These are phyloP conservation scores for Speleostelium caveatum DNA, from an alignment of 78 protist species.

Conservation along the genomic window DNA sequence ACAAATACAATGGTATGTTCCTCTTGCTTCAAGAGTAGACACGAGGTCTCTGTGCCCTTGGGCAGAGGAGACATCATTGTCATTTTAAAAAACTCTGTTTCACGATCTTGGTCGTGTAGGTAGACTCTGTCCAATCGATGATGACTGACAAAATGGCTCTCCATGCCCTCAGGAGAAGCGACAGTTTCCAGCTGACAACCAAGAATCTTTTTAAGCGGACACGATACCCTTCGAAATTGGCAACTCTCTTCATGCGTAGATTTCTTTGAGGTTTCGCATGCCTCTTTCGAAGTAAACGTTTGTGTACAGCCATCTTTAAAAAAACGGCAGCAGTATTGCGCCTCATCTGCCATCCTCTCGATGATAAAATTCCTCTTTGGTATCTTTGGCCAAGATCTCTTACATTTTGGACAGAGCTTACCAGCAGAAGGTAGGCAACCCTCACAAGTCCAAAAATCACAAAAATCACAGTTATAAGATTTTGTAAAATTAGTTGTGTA, in stretches of 20 bases:
- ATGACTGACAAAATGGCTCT: conserved; percentile 56
- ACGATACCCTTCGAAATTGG: conserved; percentile 39
- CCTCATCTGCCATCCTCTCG: conserved; percentile 47
- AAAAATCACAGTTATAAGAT: conserved; percentile 61
- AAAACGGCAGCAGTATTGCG: conserved; percentile 27
- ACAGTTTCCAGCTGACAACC: conserved; percentile 39
- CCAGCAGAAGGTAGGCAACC: conserved; percentile 11
- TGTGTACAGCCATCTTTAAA: conserved; percentile 53
- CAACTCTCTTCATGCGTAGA: conserved; percentile 37
- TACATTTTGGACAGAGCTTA: conserved; percentile 65
- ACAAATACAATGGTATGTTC: conserved; percentile 64
- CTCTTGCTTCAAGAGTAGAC: conserved; percentile 58
- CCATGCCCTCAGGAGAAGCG: conserved; percentile 46
- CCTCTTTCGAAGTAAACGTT: conserved; percentile 11
- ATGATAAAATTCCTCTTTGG: conserved; percentile 60
- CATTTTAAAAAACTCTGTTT: conserved; percentile 65
- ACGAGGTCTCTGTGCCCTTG: conserved; percentile 64
- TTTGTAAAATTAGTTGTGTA: conserved; percentile 44
- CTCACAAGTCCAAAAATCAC: conserved; percentile 78
- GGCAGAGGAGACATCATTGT: conserved; percentile 74
- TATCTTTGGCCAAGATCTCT: conserved; percentile 66
- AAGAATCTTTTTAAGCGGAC: conserved; percentile 59
- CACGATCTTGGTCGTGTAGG: conserved; percentile 68
- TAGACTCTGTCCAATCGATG: conserved; percentile 59
- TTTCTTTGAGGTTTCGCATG: background rate